Evolutionary conservation across 1,139 yeast species (phyloP), one percentile per base, ranked within the genome.

Genomic region (Suhomyces taliae): DNA sequence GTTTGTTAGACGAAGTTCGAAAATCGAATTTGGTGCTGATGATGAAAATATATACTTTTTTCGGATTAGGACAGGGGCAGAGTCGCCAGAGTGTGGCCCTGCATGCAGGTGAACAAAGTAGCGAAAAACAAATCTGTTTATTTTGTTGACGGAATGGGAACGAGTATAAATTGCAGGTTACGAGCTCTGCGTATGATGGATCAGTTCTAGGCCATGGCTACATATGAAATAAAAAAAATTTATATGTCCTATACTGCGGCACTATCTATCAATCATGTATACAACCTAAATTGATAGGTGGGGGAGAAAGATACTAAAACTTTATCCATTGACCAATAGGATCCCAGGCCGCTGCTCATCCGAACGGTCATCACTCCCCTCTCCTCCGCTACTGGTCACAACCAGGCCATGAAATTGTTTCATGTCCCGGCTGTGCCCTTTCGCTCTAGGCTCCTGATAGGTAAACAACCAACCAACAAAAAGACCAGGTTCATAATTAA

Each of bases 361-460:
- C 11, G 32, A 8, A 29, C 32, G 4, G 9, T 9, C n/a, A 4
- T 6, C 32, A 11, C 32, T 29, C 9, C 11, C 4, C 32, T 14
- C 32, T 9, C 32, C 9, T 9, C 32, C 32, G 9, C 32, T 9
- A n/a, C 36, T 3, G 34, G 29, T 37, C 43, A 46, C 34, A 59
- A 40, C 40, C 14, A 81, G 9, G 9, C 32, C 32, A 3, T 29
- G 9, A 9, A 29, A 9, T 4, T 29, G 32, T 11, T 29, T 9
- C 32, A 4, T 11, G 9, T 29, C 7, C n/a, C 32, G 32, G 7
- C 32, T 29, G 7, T 29, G 32, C 24, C 24, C 24, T 19, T n/a
- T 87, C 15, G 91, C 57, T 85, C 90, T 66, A 85, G 91, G 56
- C 82, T 27, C 32, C 11, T 35, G 42, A 35, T 27, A 39, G 26